Base-by-base conservation (phyloP, 2,329 filamentous ascomycete species). In the Colletotrichum paranaense region DNA sequence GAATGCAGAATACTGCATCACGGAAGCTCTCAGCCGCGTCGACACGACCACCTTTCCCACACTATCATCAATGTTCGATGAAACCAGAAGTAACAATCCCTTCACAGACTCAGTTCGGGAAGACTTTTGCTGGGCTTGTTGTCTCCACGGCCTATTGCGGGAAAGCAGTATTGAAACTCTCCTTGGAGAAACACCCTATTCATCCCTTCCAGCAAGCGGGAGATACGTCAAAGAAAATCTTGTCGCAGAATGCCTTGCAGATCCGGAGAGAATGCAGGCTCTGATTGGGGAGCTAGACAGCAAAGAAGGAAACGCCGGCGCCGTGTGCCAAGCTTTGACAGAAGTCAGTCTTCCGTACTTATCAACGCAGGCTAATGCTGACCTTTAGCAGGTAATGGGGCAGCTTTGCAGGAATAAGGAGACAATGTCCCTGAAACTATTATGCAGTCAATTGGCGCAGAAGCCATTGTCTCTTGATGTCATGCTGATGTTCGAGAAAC, bases 281-380 rank as follows among this genome's bases (percentile, higher is more conserved):
- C 86, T 97, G 38, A 90, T 98, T 53, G 90, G 92, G 52, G 95
- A 97, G 78, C 86, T 99, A 28, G 95, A 98, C 69, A 93, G 92
- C 63, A 95, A 97, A 88, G 94, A 97, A 78, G 96, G 96, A 1
- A 98, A 98, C 81, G 94, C 94, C 2, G 95, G 94, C 2, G 94
- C 95, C 2, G 94, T 97, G 22, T 93, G 93, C 63, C 91, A 92
- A 73, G 95, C 95, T 3, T 86, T 95, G 57, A 90, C 92, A 52
- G 93, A 94, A 85, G 92, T 92, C 46, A 46, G 16, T 4, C 22
- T 2, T 30, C 24, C 26, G 16, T 6, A 22, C 62, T 24, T 19
- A 35, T 32, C 46, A 70, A 59, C 12, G 16, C 16, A 59, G 16
- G 35, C 28, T 74, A 12, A 76, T 56, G 32, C 62, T 65, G 52